Evolutionary conservation across 2,329 filamentous ascomycete species (phyloP), one percentile per base, ranked within the genome.

Genomic region (Claviceps sp.): DNA sequence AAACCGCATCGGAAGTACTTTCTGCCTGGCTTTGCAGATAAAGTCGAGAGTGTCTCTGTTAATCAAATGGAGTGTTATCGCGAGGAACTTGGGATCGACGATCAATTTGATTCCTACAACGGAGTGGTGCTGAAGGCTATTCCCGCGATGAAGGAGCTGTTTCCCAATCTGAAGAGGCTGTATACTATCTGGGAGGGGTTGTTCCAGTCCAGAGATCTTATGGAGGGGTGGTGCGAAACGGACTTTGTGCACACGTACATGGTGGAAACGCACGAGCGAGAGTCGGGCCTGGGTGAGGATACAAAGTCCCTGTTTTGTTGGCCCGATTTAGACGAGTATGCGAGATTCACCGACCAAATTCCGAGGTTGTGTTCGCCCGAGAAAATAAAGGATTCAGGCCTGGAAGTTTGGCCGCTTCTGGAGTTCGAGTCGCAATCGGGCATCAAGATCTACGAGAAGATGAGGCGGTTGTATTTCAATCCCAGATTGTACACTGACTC

Each of bases 181-280:
- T 70, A 63, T 37, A 17, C 62, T 4, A 52, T 47, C 24, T 13
- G 16, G 1, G 1, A 14, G 1, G n/a, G 42, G 0, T 1, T 26
- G 3, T 2, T 11, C 2, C n/a, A 45, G 11, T 22, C 17, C 16
- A 13, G 57, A 56, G 1, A 50, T 57, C 0, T 52, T 1, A 44
- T 51, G 2, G 30, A 68, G 11, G 48, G 39, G 0, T 71, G 69
- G 69, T 65, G 63, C 19, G 62, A 56, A 0, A 64, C 67, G 0
- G 59, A 66, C 1, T 53, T 58, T 2, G 55, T 62, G 4, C 61
- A 65, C 13, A 57, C 53, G 2, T 64, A 67, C 40, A 52, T 56
- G 41, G 52, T 62, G 1, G 57, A 64, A 40, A 61, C 62, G 4
- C 55, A 58, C 2, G 64, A 65, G 24, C 58, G 56, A 10, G 52